phyloP scores from a whole-genome alignment of 1,284 basidiomycete genomes.

The Hypsizygus ulmarius region DNA sequence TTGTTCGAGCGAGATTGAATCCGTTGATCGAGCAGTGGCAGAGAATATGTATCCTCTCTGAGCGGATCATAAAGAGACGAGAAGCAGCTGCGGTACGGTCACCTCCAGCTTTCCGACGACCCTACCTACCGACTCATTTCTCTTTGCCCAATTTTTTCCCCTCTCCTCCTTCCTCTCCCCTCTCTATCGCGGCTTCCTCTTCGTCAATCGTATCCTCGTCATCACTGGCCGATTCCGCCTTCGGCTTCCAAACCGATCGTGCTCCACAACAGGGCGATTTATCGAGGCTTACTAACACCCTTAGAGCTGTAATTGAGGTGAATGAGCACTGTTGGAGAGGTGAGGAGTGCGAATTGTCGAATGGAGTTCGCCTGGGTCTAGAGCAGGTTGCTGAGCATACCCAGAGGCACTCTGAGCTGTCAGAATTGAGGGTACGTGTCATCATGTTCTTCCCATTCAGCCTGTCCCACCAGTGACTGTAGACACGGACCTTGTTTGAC shows the following conservation, averaged over 20 bases:
- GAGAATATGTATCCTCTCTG: conserved; percentile 79
- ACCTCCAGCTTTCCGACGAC: conserved; percentile 60
- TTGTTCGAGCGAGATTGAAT: conserved; percentile 68
- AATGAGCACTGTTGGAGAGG: conserved; percentile 77
- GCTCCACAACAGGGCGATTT: conserved; percentile 70
- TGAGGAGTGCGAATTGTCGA: conserved; percentile 77
- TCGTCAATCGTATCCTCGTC: conserved; percentile 26
- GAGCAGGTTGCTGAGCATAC: conserved; percentile 67
- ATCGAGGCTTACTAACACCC: conserved; percentile 75
- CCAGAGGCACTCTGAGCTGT: conserved; percentile 72
- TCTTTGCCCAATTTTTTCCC: conserved; percentile 45
- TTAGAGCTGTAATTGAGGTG: conserved; percentile 77
- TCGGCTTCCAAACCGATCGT: conserved; percentile 11
- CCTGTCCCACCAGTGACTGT: conserved; percentile 6
- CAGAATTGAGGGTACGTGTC: conserved; percentile 72
- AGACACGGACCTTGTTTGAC: conserved; percentile 60
- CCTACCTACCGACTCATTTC: conserved; percentile 67
- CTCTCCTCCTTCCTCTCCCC: conserved; percentile 29
- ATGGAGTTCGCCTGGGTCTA: conserved; percentile 76
- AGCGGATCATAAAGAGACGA: conserved; percentile 82
- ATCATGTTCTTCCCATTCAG: neutral
- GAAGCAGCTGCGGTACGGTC: conserved; percentile 85
- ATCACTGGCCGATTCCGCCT: conserved; percentile 18
- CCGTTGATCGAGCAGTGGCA: conserved; percentile 88
- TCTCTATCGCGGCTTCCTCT: conserved; percentile 25